phyloP scores from a whole-genome alignment of 2,329 filamentous ascomycete genomes.

The Apiospora pterosperma region DNA sequence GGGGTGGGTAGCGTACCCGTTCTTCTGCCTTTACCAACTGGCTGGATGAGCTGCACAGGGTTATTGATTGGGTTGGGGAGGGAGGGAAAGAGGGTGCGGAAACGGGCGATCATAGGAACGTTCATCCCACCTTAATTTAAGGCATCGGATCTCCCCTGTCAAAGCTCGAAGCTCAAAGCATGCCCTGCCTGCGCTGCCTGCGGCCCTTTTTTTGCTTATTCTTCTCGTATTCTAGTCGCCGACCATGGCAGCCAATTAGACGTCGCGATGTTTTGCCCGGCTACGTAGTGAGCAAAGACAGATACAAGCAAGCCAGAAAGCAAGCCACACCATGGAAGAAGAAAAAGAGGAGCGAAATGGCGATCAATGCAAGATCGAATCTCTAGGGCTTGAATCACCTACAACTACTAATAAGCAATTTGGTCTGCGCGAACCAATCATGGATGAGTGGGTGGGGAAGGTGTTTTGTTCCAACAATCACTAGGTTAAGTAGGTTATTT shows the following conservation, averaged over 20 bases:
- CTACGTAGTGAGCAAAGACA: background rate
- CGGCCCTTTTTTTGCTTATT: background rate
- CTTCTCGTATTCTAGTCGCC: background rate
- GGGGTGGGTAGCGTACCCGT: background rate
- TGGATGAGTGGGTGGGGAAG: too few species aligned
- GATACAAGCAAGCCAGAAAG: background rate
- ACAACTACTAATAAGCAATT: too few species aligned
- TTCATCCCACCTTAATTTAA: constrained; percentile 3
- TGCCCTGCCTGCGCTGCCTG: too few species aligned
- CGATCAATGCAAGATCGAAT: background rate
- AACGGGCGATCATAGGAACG: background rate
- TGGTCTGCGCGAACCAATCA: too few species aligned
- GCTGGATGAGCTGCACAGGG: constrained; percentile 10
- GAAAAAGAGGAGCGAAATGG: background rate
- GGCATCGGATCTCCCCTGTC: background rate
- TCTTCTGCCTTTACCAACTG: constrained; percentile 5
- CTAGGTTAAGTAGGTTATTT: too few species aligned
- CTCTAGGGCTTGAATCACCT: background rate
- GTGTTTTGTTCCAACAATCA: background rate
- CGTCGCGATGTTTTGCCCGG: background rate
- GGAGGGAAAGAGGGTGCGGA: background rate
- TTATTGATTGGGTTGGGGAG: background rate
- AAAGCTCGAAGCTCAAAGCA: background rate
- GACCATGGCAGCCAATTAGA: background rate
- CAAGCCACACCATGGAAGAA: too few species aligned